Evolutionary conservation across 345 rosid species (phyloP), one percentile per base, ranked within the genome.

Genomic region (Nephelium lappaceum): DNA sequence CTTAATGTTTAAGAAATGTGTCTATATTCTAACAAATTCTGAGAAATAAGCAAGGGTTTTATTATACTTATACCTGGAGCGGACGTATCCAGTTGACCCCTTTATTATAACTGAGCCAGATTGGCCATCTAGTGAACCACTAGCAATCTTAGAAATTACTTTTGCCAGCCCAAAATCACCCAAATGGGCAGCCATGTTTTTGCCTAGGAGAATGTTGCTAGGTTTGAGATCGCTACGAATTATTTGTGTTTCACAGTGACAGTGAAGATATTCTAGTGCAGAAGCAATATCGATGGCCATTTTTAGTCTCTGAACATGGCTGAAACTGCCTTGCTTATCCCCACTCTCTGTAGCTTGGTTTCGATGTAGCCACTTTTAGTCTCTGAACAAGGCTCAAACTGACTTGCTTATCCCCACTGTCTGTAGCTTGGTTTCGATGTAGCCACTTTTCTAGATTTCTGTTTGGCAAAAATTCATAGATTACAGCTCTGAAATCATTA

Each of bases 401-500:
- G 71, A 19, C 15, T 41, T n/a, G 3, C 10, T 24, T 0, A 14
- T 53, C 57, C 14, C 27, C 21, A 24, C 62, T 41, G 8, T 8
- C 51, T 11, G 51, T 5, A 11, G 11, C 12, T 45, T 45, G 51
- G 7, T 11, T 45, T 51, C 58, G 67, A 62, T 72, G 57, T 41
- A 62, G 19, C 84, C 79, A 73, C n/a, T 42, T 75, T 45, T 73
- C 49, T 39, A 68, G 11, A 63, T 53, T 69, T 77, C 75, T 67
- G 38, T 63, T 38, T 15, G 77, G 63, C 66, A 79, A 43, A 75
- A 78, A 58, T 61, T 82, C 69, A 11, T 72, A 67, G 25, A 75
- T 60, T 31, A 72, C 21, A 71, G 77, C 79, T 21, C 66, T 73
- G 27, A 76, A 83, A 49, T 72, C 83, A 41, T 76, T 79, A 12